These are phyloP conservation scores for Entomortierella lignicola DNA, from an alignment of 192 early-diverging fungal species.

Conservation along the genomic window DNA sequence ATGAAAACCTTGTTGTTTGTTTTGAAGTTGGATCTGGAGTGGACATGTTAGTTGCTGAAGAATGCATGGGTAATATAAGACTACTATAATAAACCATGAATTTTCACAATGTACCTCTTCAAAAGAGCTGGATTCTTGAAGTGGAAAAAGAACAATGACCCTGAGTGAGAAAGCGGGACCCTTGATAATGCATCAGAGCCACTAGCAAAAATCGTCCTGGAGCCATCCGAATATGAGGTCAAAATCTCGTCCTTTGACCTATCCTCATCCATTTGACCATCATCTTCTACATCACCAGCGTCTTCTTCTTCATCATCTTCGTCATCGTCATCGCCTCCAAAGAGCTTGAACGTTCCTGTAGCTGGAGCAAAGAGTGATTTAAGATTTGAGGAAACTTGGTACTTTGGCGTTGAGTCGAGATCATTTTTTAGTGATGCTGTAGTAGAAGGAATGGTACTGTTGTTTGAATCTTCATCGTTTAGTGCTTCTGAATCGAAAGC, in stretches of 20 bases:
- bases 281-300: slow-evolving; percentile 42
- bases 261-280: slow-evolving; percentile 21
- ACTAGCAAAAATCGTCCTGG: slow-evolving; percentile 29
- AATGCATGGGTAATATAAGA: neutral
- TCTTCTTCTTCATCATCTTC: slow-evolving; percentile 23
- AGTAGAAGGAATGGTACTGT: neutral
- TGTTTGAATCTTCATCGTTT: slow-evolving; percentile 12
- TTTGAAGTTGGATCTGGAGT: slow-evolving; percentile 44
- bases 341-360: slow-evolving; percentile 58
- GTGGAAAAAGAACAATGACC: slow-evolving; percentile 59
- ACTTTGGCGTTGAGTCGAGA: slow-evolving; percentile 13
- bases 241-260: slow-evolving; percentile 13
- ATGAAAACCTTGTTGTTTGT: slow-evolving; percentile 58
- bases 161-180: slow-evolving; percentile 36
- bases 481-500: slow-evolving; percentile 25
- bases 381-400: slow-evolving; percentile 39
- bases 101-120: slow-evolving; percentile 40
- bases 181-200: slow-evolving; percentile 21
- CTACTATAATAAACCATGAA: no score
- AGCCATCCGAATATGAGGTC: slow-evolving; percentile 19
- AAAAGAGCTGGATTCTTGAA: slow-evolving; percentile 51
- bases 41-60: neutral
- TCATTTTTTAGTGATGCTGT: slow-evolving; percentile 9
- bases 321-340: slow-evolving; percentile 56
- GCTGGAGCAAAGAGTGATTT: slow-evolving; percentile 47